These are phyloP conservation scores for Antitrichia curtipendula DNA, from an alignment of 225 moss, liverwort and hornwort genomes.

Conservation along the genomic window DNA sequence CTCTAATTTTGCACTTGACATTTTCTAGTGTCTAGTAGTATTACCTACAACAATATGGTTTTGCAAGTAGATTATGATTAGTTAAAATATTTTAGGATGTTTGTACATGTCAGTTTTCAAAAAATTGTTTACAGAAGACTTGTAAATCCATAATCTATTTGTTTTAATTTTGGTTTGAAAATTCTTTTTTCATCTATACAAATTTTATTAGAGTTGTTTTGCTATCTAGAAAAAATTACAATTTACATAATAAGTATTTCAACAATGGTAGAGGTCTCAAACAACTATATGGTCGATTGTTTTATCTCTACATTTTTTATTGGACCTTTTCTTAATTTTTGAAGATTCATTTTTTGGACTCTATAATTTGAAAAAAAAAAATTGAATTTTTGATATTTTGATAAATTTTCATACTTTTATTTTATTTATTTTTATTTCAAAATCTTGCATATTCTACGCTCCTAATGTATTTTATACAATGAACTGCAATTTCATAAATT, in stretches of 20 bases:
- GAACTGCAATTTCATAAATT: background rate
- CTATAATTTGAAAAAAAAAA: background rate
- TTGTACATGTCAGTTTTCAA: background rate
- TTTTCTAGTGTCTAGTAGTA: no score
- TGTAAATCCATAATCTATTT: background rate
- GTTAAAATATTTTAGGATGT: background rate
- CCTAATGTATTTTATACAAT: background rate
- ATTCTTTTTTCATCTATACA: background rate
- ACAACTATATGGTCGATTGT: rapidly evolving
- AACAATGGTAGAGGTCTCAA: rapidly evolving
- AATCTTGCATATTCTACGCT: background rate
- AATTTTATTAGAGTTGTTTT: background rate
- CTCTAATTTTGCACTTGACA: background rate
- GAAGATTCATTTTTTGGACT: background rate
- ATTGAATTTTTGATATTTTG: background rate
- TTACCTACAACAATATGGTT: background rate
- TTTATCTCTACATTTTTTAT: background rate
- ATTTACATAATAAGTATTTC: background rate
- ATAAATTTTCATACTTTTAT: background rate
- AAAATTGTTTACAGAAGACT: background rate
- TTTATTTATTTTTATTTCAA: background rate
- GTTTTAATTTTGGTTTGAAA: background rate
- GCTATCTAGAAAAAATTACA: rapidly evolving
- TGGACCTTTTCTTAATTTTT: rapidly evolving
- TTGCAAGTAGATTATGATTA: background rate